These are phyloP conservation scores for Linnemannia hyalina DNA, from an alignment of 192 early-diverging fungal species.

Conservation along the genomic window DNA sequence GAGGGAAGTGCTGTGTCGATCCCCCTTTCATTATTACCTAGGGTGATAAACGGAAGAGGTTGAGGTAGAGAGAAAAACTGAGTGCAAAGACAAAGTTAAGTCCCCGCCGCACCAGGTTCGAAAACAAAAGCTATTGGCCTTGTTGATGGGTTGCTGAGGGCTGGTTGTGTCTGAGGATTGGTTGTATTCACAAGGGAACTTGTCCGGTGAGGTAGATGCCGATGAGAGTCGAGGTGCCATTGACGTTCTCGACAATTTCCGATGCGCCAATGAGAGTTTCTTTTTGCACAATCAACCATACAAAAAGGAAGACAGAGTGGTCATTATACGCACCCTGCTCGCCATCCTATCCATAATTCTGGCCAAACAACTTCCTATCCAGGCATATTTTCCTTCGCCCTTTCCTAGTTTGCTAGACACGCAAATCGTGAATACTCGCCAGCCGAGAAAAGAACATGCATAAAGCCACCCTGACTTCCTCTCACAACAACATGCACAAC, in stretches of 20 bases:
- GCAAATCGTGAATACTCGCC: too few species aligned
- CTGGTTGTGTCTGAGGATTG: not conserved
- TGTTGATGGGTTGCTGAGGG: not conserved
- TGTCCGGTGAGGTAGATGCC: constrained; percentile 57
- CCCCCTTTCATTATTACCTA: not conserved
- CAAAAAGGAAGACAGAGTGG: too few species aligned
- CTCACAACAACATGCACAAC: not conserved
- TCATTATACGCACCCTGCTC: too few species aligned
- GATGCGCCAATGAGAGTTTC: constrained; percentile 69
- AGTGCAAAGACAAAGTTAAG: not conserved
- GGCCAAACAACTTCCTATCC: too few species aligned
- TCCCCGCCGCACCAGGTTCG: too few species aligned
- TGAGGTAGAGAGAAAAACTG: not conserved
- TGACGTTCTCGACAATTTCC: constrained; percentile 71
- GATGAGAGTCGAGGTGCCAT: constrained; percentile 40
- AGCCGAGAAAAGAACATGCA: too few species aligned
- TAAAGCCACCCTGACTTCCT: too few species aligned
- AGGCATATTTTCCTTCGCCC: too few species aligned
- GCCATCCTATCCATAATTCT: too few species aligned
- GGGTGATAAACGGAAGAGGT: not conserved
- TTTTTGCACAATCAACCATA: not conserved
- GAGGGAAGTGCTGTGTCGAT: not conserved
- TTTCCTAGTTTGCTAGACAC: too few species aligned
- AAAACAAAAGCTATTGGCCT: too few species aligned
- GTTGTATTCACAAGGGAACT: not conserved